Evolutionary conservation across 352 stramenopile species (phyloP).

Genomic region (Phytopythium montanum): DNA sequence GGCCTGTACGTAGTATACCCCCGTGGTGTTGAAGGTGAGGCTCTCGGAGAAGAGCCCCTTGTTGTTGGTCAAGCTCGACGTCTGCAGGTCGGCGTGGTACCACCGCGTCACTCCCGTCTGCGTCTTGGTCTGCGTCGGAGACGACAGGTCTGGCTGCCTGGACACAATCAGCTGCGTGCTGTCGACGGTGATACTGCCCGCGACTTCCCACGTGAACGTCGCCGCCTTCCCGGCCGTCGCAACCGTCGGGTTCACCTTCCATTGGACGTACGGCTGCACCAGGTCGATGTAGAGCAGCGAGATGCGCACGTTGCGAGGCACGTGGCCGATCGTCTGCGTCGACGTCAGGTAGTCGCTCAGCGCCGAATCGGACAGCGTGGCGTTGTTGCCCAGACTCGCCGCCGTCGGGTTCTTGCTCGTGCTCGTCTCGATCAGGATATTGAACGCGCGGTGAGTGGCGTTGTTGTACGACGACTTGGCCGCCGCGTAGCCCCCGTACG

Average conservation of each 20-base stretch:
- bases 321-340: conserved; percentile 78
- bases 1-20: conserved; percentile 57
- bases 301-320: conserved; percentile 92
- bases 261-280: conserved; percentile 90
- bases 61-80: conserved; percentile 35
- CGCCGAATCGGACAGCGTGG: conserved; percentile 37
- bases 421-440: conserved; percentile 94
- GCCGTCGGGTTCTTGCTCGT: conserved; percentile 77
- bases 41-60: conserved; percentile 45
- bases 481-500: conserved; percentile 80
- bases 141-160: conserved; percentile 24
- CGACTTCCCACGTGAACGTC: conserved; percentile 52
- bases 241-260: conserved; percentile 26
- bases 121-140: conserved; percentile 16
- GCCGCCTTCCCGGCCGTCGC: conserved; percentile 9
- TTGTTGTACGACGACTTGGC: conserved; percentile 91
- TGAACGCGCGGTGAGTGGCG: conserved; percentile 89
- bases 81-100: conserved; percentile 53
- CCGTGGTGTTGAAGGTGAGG: conserved; percentile 30
- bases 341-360: conserved; percentile 41
- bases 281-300: conserved; percentile 91
- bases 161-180: conserved; percentile 49
- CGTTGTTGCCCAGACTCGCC: conserved; percentile 62
- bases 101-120: conserved; percentile 54
- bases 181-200: conserved; percentile 56